phyloP scores from a whole-genome alignment of 257 asterid genomes.

The Fraxinus quadrangulata region DNA sequence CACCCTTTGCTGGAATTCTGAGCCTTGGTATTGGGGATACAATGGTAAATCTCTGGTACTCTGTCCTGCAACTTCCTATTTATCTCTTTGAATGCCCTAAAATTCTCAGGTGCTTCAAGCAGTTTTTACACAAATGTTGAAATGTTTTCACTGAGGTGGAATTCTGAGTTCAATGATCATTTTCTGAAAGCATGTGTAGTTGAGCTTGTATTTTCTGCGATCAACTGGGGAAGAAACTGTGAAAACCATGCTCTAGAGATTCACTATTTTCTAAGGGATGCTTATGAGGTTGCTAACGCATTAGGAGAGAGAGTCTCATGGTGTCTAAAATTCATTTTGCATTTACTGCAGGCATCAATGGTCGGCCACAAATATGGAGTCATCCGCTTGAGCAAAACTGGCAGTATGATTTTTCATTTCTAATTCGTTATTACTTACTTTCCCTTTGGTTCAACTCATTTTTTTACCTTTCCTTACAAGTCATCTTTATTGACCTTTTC shows the following conservation, averaged over 20 bases:
- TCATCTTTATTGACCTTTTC: slow-evolving; percentile 13
- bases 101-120: no score
- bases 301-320: slow-evolving; percentile 9
- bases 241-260: background rate
- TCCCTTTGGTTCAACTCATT: background rate
- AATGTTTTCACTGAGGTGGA: no score
- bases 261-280: background rate
- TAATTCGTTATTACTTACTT: background rate
- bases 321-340: slow-evolving; percentile 18
- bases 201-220: background rate
- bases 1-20: slow-evolving; percentile 97
- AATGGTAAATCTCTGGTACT: slow-evolving; percentile 56
- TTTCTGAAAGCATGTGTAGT: background rate
- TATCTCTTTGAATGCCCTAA: no score
- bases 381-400: slow-evolving; percentile 92
- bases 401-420: slow-evolving; percentile 51
- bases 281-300: slow-evolving; percentile 8
- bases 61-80: no score
- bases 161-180: background rate
- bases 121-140: no score
- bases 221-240: background rate
- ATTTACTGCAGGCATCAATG: slow-evolving; percentile 78
- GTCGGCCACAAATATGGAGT: slow-evolving; percentile 98
- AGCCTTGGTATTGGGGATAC: slow-evolving; percentile 99
- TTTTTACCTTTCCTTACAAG: slow-evolving; percentile 14